Evolutionary conservation across 164 flowering plant genomes (phyloP).

Genomic region (Annona squamosa): DNA sequence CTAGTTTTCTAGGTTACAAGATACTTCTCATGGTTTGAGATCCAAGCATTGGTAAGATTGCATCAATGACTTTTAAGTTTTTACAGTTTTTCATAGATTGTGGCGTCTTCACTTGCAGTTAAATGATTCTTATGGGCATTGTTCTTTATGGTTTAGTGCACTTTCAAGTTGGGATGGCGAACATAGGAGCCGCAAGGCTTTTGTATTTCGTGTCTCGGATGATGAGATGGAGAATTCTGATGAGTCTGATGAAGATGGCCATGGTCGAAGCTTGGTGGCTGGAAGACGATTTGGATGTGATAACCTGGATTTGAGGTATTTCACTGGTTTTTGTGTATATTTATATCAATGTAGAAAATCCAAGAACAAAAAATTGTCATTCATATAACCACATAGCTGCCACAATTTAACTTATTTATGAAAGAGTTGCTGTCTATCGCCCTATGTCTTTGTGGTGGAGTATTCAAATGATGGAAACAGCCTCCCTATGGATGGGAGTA

Average conservation of each 20-base stretch:
- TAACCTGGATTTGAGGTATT: conserved; percentile 22
- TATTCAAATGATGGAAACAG: no score
- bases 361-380: background rate
- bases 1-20: background rate
- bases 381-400: background rate
- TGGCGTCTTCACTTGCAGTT: background rate
- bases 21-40: background rate
- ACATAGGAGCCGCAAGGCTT: conserved; percentile 5
- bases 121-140: background rate
- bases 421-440: background rate
- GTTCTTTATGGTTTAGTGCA: conserved; percentile 7
- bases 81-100: background rate
- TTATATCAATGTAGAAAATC: no score
- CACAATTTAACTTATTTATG: background rate
- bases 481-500: no score
- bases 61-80: background rate
- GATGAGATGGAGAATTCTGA: conserved; percentile 13
- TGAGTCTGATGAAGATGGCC: conserved; percentile 6
- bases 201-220: conserved; percentile 19
- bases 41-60: background rate
- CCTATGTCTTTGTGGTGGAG: no score
- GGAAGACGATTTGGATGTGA: conserved; percentile 39
- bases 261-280: background rate
- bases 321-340: no score
- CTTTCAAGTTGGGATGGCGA: background rate